A percentile compares a stretch with the other conserved stretches of the same genome.
Conservation (phyloP, 2,329 filamentous ascomycete species). For the Xylaria sp. region DNA sequence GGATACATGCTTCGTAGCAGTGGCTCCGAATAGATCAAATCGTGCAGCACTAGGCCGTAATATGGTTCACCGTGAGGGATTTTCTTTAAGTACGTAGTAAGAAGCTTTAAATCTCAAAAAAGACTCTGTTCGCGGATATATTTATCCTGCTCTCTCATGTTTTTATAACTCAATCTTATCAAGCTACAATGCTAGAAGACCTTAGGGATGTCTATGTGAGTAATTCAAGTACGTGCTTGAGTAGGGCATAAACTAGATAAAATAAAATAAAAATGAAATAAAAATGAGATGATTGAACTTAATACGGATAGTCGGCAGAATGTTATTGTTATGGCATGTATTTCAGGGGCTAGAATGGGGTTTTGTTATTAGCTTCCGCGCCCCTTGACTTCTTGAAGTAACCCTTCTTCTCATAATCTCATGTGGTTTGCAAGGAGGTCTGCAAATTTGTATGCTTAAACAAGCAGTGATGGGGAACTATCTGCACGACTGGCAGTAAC, state of each 20-base stretch:
- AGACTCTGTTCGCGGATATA: background rate
- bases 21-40: background rate
- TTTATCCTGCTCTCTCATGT: background rate
- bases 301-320: conserved; percentile 12
- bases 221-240: background rate
- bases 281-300: conserved; percentile 1
- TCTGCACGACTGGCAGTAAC: background rate
- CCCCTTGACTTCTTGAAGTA: conserved; percentile 16
- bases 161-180: background rate
- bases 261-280: background rate
- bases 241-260: no score
- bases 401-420: conserved; percentile 12
- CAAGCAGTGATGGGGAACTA: conserved; percentile 3
- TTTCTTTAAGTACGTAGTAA: background rate
- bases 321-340: conserved; percentile 11
- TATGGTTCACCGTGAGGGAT: background rate
- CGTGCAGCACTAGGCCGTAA: background rate
- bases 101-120: background rate
- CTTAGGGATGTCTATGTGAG: background rate
- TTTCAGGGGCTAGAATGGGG: conserved; percentile 25
- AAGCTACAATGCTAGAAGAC: background rate
- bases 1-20: conserved; percentile 2
- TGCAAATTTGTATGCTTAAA: conserved; percentile 8
- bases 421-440: conserved; percentile 2
- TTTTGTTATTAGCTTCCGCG: conserved; percentile 14